Base-by-base conservation (phyloP, 2,329 filamentous ascomycete species). In the Fusarium haematococcum region DNA sequence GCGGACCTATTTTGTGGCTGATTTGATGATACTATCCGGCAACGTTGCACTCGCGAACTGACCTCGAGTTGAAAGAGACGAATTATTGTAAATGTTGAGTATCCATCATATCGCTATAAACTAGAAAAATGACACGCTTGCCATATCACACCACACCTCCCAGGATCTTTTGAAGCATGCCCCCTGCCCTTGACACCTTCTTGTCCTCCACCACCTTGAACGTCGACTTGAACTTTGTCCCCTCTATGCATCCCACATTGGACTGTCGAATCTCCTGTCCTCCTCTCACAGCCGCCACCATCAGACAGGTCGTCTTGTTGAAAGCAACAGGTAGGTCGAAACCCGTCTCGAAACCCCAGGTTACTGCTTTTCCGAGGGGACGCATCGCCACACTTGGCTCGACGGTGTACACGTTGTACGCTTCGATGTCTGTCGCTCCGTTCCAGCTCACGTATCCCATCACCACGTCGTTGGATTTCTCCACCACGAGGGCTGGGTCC, bases 361-460 rank as follows among this genome's bases (percentile, higher is more conserved):
- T 48, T 0, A 39, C 20, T 0, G 71, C 56, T 45, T 27, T 63
- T 0, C 75, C 78, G 0, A 75, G 7, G 0, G 57, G 48, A 4
- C 23, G 57, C 16, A 69, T 41, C 2, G 35, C 56, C 1, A 37
- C 33, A 18, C 65, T 66, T 9, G 45, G 33, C 8, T 72, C 64
- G 0, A 71, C 37, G 0, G 60, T 11, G 32, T 79, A 79, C 0
- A 79, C 48, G 10, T 77, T 77, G 70, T 77, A 79, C 1, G 56
- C 13, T 1, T 78, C 70, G 2, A 79, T 70, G 4, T 79, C 78
- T 0, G 78, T 79, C 4, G 76, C 78, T 0, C 78, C 78, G 39
- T 79, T 79, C 78, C 78, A 79, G 58, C 73, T 77, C 2, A 79
- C 73, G 20, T 73, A 79, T 5, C 71, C 75, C 1, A 63, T 43